Conservation (phyloP, 371 early-diverging fungal genomes). For the Mucor plumbeus region DNA sequence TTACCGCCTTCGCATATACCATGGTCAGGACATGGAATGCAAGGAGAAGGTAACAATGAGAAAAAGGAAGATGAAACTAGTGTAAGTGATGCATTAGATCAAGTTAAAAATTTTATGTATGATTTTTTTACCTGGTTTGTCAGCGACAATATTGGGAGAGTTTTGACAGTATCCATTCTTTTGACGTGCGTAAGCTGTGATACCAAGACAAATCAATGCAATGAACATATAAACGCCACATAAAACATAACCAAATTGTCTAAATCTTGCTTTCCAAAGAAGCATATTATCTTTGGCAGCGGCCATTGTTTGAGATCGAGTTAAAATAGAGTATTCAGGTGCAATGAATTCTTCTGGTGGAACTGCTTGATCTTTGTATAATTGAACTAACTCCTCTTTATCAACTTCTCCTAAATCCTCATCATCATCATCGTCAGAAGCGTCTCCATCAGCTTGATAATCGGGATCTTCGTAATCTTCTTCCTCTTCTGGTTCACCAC, state of each 20-base stretch:
- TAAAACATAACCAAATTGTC: neutral
- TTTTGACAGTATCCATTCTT: slow-evolving; percentile 26
- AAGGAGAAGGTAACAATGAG: slow-evolving; percentile 20
- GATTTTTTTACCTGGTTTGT: neutral
- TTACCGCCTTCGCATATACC: slow-evolving; percentile 25
- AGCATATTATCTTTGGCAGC: neutral
- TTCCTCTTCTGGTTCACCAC: neutral
- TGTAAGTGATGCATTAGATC: neutral
- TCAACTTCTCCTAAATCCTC: slow-evolving; percentile 19
- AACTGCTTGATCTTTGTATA: slow-evolving; percentile 20
- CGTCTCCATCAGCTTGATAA: slow-evolving; percentile 17
- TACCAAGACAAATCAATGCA: neutral
- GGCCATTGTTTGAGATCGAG: slow-evolving; percentile 12
- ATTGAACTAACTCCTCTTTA: slow-evolving; percentile 13
- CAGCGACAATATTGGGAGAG: neutral
- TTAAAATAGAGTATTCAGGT: slow-evolving; percentile 1
- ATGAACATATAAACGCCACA: neutral
- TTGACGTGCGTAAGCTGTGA: slow-evolving; percentile 18
- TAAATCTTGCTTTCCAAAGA: slow-evolving; percentile 12
- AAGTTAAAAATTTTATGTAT: too few relatives aligned
- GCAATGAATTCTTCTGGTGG: slow-evolving; percentile 13
- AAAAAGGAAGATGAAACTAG: neutral
- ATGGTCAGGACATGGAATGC: slow-evolving; percentile 34
- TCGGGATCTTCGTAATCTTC: slow-evolving; percentile 12
- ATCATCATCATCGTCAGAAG: slow-evolving; percentile 10